These are phyloP conservation scores for Phytophthora podocarpi DNA, from an alignment of 352 stramenopile species.

Conservation along the genomic window DNA sequence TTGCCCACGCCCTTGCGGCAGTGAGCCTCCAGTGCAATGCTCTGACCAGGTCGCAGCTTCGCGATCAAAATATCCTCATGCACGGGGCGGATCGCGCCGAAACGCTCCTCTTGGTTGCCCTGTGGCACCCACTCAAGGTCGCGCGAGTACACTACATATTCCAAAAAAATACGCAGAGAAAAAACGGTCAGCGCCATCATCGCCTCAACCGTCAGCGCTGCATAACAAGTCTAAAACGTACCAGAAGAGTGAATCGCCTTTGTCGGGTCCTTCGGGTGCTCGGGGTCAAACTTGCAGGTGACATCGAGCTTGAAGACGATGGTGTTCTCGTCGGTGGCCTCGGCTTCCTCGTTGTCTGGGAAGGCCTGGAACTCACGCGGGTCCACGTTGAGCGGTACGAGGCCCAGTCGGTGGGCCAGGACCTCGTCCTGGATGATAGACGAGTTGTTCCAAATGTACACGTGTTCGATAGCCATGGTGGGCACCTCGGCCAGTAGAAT, in stretches of 20 bases:
- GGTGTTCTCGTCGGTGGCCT: slow-evolving; percentile 95
- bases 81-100: slow-evolving; percentile 85
- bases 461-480: slow-evolving; percentile 94
- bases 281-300: slow-evolving; percentile 80
- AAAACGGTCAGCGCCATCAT: slow-evolving; percentile 5
- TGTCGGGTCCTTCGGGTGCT: slow-evolving; percentile 64
- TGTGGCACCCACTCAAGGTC: slow-evolving; percentile 97
- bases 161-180: slow-evolving; percentile 1
- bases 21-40: slow-evolving; percentile 96
- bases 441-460: slow-evolving; percentile 95
- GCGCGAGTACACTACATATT: slow-evolving; percentile 92
- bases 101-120: slow-evolving; percentile 94
- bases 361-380: slow-evolving; percentile 88
- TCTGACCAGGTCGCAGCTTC: slow-evolving; percentile 96
- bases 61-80: slow-evolving; percentile 97
- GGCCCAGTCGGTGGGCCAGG: slow-evolving; percentile 88
- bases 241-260: slow-evolving; percentile 72
- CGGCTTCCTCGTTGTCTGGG: slow-evolving; percentile 86
- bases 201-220: background rate
- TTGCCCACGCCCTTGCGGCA: slow-evolving; percentile 95
- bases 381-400: slow-evolving; percentile 86
- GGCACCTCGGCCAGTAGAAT: slow-evolving; percentile 92
- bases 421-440: slow-evolving; percentile 95
- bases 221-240: slow-evolving; percentile 31
- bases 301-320: slow-evolving; percentile 97